Conservation (phyloP, 352 stramenopile species). For the Phytophthora constricta region DNA sequence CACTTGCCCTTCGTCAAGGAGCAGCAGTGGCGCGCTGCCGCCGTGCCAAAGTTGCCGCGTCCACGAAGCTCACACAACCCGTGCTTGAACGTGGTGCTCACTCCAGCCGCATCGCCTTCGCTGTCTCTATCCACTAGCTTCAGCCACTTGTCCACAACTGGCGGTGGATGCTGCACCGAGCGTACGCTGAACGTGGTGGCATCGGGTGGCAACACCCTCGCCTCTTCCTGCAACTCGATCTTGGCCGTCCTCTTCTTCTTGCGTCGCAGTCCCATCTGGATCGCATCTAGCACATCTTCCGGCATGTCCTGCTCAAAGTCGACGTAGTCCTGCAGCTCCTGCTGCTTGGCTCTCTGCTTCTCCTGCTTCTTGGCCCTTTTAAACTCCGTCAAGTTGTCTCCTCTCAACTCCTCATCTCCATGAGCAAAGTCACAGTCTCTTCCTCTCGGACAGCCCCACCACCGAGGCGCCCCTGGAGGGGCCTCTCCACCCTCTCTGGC, state of each 20-base stretch:
- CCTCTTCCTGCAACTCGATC: slow-evolving; percentile 28
- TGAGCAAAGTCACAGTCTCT: slow-evolving; percentile 87
- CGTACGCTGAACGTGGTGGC: slow-evolving; percentile 38
- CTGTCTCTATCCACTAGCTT: slow-evolving; percentile 51
- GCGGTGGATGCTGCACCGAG: slow-evolving; percentile 22
- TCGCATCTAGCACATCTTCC: slow-evolving; percentile 71
- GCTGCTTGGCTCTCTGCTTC: slow-evolving; percentile 61
- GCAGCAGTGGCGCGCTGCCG: slow-evolving; percentile 52
- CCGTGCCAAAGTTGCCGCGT: slow-evolving; percentile 80
- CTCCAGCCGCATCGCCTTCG: slow-evolving; percentile 20
- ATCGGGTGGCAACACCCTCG: slow-evolving; percentile 35
- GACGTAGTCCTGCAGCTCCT: slow-evolving; percentile 71
- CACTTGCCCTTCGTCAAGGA: slow-evolving; percentile 67
- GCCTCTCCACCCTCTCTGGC: slow-evolving; percentile 55
- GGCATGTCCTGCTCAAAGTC: slow-evolving; percentile 75
- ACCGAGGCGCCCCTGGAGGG: slow-evolving; percentile 61
- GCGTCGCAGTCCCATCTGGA: slow-evolving; percentile 65
- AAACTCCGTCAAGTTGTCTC: slow-evolving; percentile 65
- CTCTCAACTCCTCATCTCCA: slow-evolving; percentile 77
- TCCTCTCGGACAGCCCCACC: slow-evolving; percentile 86
- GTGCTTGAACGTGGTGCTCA: slow-evolving; percentile 63
- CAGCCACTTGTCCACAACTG: slow-evolving; percentile 42
- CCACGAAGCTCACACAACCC: slow-evolving; percentile 80
- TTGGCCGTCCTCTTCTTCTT: slow-evolving; percentile 37
- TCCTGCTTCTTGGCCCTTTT: slow-evolving; percentile 78